Base-by-base conservation (phyloP, 164 flowering plant species). In the Vitis rotundifolia region DNA sequence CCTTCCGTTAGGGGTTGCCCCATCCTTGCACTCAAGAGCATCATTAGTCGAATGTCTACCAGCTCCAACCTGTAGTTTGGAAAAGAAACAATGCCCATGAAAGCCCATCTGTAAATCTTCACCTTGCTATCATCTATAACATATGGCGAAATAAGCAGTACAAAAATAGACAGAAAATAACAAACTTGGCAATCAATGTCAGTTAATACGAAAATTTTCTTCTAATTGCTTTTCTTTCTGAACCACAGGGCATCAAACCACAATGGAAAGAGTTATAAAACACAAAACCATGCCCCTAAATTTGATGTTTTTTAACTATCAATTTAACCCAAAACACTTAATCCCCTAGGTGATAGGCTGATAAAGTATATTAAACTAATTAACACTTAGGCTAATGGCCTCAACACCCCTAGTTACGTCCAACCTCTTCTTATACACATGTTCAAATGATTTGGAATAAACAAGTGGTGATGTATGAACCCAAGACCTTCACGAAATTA, bases 21-120 rank as follows among this genome's bases (percentile, higher is more conserved):
- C 67, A 61, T 70, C 66, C 14, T 19, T 26, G 48, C 66, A 44
- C n/a, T 55, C 18, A 52, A 8, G 31, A 69, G 49, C 13, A 11
- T 60, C 64, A 48, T 67, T 31, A n/a, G 49, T 19, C 54, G 50
- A 63, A 9, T 18, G 11, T 57, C 54, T 10, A 14, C 12, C 54
- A 1, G 26, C 62, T 63, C 64, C 77, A 68, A 16, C 56, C 63
- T 61, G 58, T 9, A 63, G 9, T 62, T 50, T 2, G 12, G 9
- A 13, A 15, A 22, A 50, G 8, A 47, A 66, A 47, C 49, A 61
- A 61, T 14, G 44, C 44, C 64, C 59, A 56, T 56, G 59, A 56
- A 1, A 50, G 29, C 49, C 9, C 18, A 64, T 1, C 14, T 26
- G 14, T 2, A 64, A 49, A 65, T 64, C 47, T 50, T 31, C 8